Evolutionary conservation across 1,284 basidiomycete species (phyloP).

Genomic region (Chalciporus piperatoides): DNA sequence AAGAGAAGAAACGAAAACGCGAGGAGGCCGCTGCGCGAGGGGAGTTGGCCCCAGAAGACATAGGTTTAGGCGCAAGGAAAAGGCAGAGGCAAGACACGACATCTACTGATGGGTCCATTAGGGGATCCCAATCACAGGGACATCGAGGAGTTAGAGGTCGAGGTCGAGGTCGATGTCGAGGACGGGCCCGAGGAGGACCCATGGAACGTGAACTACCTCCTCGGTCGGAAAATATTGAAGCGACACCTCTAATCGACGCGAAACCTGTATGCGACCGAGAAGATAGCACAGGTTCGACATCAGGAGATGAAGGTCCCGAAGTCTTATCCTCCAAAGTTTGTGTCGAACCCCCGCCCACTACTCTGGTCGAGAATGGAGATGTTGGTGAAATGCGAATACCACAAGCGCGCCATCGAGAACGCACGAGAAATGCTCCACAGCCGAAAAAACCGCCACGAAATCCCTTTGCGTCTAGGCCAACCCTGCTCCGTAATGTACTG

Average conservation of each 20-base stretch:
- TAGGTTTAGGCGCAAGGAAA: conserved; percentile 38
- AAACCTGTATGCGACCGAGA: conserved; percentile 2
- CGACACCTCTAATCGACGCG: not conserved
- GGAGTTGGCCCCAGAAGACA: conserved; percentile 56
- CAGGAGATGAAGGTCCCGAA: conserved; percentile 51
- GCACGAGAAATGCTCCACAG: conserved; percentile 37
- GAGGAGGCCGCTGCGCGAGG: conserved; percentile 78
- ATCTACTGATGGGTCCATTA: conserved; percentile 1
- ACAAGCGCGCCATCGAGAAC: conserved; percentile 4
- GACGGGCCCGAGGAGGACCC: conserved; percentile 35
- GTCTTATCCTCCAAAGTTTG: conserved; percentile 55
- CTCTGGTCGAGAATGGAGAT: conserved; percentile 2
- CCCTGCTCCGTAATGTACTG: conserved; percentile 69
- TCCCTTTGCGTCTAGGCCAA: conserved; percentile 64
- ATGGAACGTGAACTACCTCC: conserved; percentile 29
- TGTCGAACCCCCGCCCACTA: conserved; percentile 1
- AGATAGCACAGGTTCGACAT: conserved; percentile 5
- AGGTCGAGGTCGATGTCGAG: conserved; percentile 1
- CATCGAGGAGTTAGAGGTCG: conserved; percentile 30
- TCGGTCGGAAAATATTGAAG: not conserved
- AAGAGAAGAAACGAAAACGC: conserved; percentile 73
- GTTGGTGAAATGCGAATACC: conserved; percentile 1
- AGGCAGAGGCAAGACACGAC: conserved; percentile 28
- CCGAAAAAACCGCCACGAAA: conserved; percentile 58
- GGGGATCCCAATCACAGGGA: conserved; percentile 7